A percentile compares a stretch with the other conserved stretches of the same genome.
Conservation (phyloP, 805 yeast genomes). For the Suhomyces faveliae region DNA sequence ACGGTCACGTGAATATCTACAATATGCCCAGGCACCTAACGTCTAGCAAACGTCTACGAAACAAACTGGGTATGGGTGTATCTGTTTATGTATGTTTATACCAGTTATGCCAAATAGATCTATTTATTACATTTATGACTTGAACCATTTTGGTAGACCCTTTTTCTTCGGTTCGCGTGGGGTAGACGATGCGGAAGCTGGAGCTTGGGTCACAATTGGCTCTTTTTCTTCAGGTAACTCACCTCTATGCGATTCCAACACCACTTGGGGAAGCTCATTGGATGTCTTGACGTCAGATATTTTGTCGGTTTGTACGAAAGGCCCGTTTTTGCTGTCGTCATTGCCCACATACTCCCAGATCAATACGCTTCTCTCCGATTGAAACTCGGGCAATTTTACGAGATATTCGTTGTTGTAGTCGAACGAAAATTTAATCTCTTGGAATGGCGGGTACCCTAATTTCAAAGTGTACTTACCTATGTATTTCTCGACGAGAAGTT, state of each 20-base stretch:
- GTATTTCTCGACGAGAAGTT: conserved; percentile 25
- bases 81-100: no score
- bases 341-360: conserved; percentile 33
- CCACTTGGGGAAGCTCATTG: conserved; percentile 35
- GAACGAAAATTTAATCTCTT: conserved; percentile 26
- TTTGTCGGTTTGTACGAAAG: conserved; percentile 23
- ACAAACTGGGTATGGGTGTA: no score
- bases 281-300: conserved; percentile 19
- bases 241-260: conserved; percentile 32
- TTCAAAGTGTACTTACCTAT: conserved; percentile 31
- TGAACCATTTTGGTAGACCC: conserved; percentile 15
- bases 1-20: neutral
- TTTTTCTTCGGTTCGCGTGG: neutral
- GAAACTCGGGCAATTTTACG: conserved; percentile 29
- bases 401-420: conserved; percentile 24
- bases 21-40: neutral
- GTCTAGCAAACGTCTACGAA: no score
- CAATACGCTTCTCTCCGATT: conserved; percentile 28
- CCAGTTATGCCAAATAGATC: neutral
- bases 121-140: neutral
- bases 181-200: neutral
- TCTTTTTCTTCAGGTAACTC: conserved; percentile 29
- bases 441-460: conserved; percentile 40
- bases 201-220: neutral
- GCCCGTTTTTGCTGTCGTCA: conserved; percentile 17